Evolutionary conservation across 2,329 filamentous ascomycete genomes (phyloP).

Genomic region (Aspergillus hiratsukae): DNA sequence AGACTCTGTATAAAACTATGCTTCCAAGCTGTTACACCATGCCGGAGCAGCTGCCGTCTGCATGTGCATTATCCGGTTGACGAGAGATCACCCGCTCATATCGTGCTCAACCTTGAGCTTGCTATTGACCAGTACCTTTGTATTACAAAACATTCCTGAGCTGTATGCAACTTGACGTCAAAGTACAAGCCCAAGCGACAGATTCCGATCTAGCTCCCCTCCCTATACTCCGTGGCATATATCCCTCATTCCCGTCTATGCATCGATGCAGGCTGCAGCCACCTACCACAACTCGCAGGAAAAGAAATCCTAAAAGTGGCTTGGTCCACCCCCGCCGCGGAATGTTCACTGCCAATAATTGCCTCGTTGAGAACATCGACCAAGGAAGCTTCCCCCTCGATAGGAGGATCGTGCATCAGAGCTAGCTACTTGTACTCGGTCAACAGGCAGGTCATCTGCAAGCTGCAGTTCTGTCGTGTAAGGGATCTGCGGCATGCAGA

Average conservation of each 20-base stretch:
- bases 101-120: not conserved
- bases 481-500: constrained; percentile 12
- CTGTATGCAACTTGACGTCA: not conserved
- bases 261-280: not conserved
- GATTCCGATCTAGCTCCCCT: not conserved
- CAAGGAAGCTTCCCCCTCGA: constrained; percentile 3
- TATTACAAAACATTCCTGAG: not conserved
- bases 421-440: constrained; percentile 7
- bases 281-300: constrained; percentile 1
- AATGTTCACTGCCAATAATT: not conserved
- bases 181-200: not conserved
- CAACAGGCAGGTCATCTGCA: constrained; percentile 15
- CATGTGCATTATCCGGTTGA: constrained; percentile 5
- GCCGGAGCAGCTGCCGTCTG: constrained; percentile 3
- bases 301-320: constrained; percentile 7
- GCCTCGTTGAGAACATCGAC: constrained; percentile 1
- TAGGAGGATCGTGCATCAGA: constrained; percentile 9
- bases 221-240: not conserved
- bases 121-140: not conserved
- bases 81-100: constrained; percentile 9
- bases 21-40: not conserved
- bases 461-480: constrained; percentile 10
- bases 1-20: not conserved
- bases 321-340: not conserved
- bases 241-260: not conserved